These are phyloP conservation scores for Candida nitratophila DNA, from an alignment of 805 yeast species.

Conservation along the genomic window DNA sequence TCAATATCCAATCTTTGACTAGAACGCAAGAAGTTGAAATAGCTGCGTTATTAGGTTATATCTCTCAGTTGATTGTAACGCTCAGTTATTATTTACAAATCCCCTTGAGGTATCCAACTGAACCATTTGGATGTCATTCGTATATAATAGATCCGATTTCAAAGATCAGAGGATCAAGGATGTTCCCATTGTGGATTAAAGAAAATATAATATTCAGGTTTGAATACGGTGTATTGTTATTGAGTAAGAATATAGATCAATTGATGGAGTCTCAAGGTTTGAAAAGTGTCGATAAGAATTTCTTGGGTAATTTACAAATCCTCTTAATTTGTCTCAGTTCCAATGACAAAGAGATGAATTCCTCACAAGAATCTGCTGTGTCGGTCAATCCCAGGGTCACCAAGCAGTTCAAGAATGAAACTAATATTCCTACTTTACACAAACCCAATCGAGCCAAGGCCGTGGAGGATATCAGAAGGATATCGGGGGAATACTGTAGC, in stretches of 20 bases:
- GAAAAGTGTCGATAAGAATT: constrained; percentile 23
- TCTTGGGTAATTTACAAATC: constrained; percentile 28
- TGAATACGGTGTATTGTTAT: constrained; percentile 41
- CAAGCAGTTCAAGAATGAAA: no score
- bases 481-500: neutral
- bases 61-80: constrained; percentile 33
- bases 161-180: constrained; percentile 27
- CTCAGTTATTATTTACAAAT: constrained; percentile 35
- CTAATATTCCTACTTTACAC: no score
- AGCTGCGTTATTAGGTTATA: constrained; percentile 43
- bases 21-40: constrained; percentile 30
- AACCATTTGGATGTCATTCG: constrained; percentile 40
- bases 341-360: no score
- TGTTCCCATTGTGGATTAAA: constrained; percentile 45
- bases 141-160: constrained; percentile 43
- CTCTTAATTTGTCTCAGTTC: constrained; percentile 23
- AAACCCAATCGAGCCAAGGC: no score
- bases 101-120: constrained; percentile 43
- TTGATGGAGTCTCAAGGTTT: constrained; percentile 24
- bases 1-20: constrained; percentile 14
- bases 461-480: neutral
- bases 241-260: constrained; percentile 43
- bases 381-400: no score
- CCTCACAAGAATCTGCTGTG: no score
- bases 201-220: constrained; percentile 36